Evolutionary conservation across 1,284 basidiomycete genomes (phyloP).

Genomic region (Kalmanozyma brasiliensis): DNA sequence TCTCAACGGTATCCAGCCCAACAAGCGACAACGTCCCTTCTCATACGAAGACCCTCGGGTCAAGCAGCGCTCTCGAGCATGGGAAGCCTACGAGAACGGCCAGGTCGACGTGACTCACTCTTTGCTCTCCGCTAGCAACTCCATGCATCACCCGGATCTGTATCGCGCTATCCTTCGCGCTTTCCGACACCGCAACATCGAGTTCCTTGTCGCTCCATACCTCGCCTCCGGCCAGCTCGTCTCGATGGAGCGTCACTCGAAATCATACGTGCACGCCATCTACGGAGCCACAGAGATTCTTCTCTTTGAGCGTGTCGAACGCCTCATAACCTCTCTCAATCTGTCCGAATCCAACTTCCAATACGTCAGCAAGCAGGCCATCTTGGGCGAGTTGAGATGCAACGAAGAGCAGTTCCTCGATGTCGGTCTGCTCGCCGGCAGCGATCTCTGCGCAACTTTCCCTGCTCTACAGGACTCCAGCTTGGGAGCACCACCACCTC

Average conservation of each 20-base stretch:
- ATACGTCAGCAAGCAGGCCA: conserved; percentile 82
- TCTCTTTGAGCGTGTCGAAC: conserved; percentile 85
- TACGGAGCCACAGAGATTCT: conserved; percentile 90
- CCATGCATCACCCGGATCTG: conserved; percentile 76
- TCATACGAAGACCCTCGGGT: conserved; percentile 62
- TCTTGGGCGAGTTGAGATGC: conserved; percentile 81
- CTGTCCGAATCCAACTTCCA: conserved; percentile 73
- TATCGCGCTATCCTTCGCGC: conserved; percentile 91
- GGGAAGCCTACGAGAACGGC: conserved; percentile 65
- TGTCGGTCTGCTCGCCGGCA: conserved; percentile 89
- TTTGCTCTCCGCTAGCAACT: conserved; percentile 79
- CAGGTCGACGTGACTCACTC: conserved; percentile 82
- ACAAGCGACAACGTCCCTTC: conserved; percentile 57
- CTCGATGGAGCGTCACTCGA: conserved; percentile 90
- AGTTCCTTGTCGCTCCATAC: conserved; percentile 96
- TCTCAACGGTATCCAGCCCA: conserved; percentile 77
- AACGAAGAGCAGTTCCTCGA: conserved; percentile 94
- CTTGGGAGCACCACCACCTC: conserved; percentile 39
- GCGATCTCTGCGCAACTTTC: conserved; percentile 84
- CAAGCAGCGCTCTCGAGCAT: conserved; percentile 56
- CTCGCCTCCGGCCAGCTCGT: conserved; percentile 90
- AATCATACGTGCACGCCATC: conserved; percentile 93
- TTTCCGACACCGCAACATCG: conserved; percentile 93
- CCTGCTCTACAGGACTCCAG: conserved; percentile 75
- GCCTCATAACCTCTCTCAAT: conserved; percentile 84